Evolutionary conservation across 345 rosid species (phyloP).

Genomic region (Kandelia obovata): DNA sequence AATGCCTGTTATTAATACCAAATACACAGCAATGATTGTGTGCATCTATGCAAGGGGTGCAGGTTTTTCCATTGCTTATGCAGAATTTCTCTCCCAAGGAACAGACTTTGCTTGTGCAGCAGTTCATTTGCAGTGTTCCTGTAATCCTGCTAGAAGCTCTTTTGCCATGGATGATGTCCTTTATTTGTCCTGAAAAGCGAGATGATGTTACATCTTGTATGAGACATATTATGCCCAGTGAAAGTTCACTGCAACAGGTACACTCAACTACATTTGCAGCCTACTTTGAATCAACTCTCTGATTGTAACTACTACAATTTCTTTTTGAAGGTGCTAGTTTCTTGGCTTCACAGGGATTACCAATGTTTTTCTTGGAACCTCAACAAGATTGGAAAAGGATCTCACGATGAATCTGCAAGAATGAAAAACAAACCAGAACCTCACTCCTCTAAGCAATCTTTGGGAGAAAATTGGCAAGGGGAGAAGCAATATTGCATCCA

Average conservation of each 20-base stretch:
- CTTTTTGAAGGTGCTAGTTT: conserved; percentile 49
- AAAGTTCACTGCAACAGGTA: conserved; percentile 59
- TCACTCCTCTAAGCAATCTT: conserved; percentile 26
- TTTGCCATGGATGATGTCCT: conserved; percentile 65
- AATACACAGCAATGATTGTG: neutral
- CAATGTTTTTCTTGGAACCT: conserved; percentile 24
- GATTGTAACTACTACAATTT: conserved; percentile 22
- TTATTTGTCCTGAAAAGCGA: conserved; percentile 41
- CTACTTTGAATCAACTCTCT: conserved; percentile 6
- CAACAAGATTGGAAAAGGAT: conserved; percentile 21
- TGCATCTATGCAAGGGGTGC: conserved; percentile 20
- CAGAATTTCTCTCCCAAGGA: conserved; percentile 51
- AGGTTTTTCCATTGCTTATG: conserved; percentile 67
- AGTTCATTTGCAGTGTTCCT: conserved; percentile 65
- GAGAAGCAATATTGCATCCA: conserved; percentile 23
- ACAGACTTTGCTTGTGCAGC: conserved; percentile 63
- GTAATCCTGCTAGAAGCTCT: conserved; percentile 52
- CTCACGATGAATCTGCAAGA: conserved; percentile 23
- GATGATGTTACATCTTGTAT: conserved; percentile 38
- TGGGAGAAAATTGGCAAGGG: conserved; percentile 26
- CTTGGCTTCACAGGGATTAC: conserved; percentile 41
- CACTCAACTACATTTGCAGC: conserved; percentile 19
- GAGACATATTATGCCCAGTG: conserved; percentile 41
- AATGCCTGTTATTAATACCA: neutral
- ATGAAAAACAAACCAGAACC: conserved; percentile 22